A percentile compares a stretch with the other conserved stretches of the same genome.
These are phyloP conservation scores for Pichia sp. DNA, from an alignment of 1,139 yeast genomes.

Conservation along the genomic window DNA sequence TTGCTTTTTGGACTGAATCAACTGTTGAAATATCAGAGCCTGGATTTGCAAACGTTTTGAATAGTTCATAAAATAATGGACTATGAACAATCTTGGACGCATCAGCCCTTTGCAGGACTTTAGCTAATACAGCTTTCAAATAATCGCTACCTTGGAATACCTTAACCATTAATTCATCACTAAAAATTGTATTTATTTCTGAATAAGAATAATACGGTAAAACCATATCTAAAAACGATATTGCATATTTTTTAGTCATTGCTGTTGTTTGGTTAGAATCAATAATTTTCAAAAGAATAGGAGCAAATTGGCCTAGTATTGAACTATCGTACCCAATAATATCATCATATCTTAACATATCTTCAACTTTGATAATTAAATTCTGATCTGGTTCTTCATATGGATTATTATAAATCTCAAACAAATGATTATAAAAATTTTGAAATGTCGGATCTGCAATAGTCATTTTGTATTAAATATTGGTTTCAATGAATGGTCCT, in stretches of 20 bases:
- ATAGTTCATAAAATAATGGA: constrained; percentile 20
- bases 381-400: constrained; percentile 11
- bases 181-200: constrained; percentile 17
- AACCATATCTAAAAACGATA: constrained; percentile 21
- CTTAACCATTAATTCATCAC: constrained; percentile 19
- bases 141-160: constrained; percentile 21
- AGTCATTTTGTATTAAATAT: constrained; percentile 5
- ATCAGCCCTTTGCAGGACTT: constrained; percentile 14
- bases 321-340: constrained; percentile 13
- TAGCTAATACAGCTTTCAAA: constrained; percentile 17
- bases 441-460: constrained; percentile 21
- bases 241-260: constrained; percentile 15
- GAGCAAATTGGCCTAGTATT: constrained; percentile 14
- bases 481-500: background rate
- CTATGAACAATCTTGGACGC: constrained; percentile 22
- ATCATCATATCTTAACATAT: constrained; percentile 15
- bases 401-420: constrained; percentile 9
- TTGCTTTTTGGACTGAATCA: constrained; percentile 19
- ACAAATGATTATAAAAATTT: constrained; percentile 16
- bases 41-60: constrained; percentile 19
- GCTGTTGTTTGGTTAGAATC: constrained; percentile 20
- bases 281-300: constrained; percentile 19
- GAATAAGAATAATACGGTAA: constrained; percentile 23
- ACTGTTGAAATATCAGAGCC: constrained; percentile 13
- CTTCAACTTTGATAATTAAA: constrained; percentile 16